Conservation (phyloP, 129 eudicot species). For the Gnaphalium uliginosum region DNA sequence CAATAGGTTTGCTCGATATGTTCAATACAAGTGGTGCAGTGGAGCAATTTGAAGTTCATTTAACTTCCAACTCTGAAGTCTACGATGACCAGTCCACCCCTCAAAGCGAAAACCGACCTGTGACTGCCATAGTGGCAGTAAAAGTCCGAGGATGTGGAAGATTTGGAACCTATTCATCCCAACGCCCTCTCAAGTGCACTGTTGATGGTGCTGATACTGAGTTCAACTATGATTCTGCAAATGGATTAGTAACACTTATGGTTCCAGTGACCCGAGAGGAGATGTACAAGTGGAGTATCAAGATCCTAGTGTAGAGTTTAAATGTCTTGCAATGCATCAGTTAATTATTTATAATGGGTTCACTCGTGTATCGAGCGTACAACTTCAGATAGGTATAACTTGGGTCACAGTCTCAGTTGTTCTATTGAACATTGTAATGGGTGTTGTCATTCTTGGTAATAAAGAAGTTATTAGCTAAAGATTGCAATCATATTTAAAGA, state of each 20-base stretch:
- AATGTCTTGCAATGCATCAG: not conserved
- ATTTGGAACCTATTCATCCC: slow-evolving; percentile 70
- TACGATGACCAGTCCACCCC: slow-evolving; percentile 19
- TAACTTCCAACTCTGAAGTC: slow-evolving; percentile 34
- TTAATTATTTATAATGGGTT: not conserved
- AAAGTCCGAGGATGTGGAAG: slow-evolving; percentile 73
- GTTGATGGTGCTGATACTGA: slow-evolving; percentile 46
- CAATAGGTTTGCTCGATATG: slow-evolving; percentile 83
- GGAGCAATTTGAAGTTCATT: slow-evolving; percentile 47
- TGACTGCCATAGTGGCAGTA: slow-evolving; percentile 52
- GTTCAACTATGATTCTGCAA: slow-evolving; percentile 46
- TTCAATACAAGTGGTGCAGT: slow-evolving; percentile 71
- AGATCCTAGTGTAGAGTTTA: slow-evolving; percentile 47
- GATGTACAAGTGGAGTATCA: slow-evolving; percentile 69
- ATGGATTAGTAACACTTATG: slow-evolving; percentile 53
- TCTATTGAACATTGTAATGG: slow-evolving; percentile 3
- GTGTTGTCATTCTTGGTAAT: slow-evolving; percentile 24
- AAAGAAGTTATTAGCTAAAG: slow-evolving; percentile 21
- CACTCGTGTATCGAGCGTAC: not conserved
- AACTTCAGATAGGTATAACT: not conserved
- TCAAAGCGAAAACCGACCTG: slow-evolving; percentile 38
- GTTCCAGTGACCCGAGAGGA: slow-evolving; percentile 61
- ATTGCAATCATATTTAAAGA: not conserved
- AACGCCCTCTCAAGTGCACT: slow-evolving; percentile 56
- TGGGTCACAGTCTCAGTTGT: not conserved